A percentile compares a stretch with the other conserved stretches of the same genome.
Evolutionary conservation across 345 rosid species (phyloP).

Genomic region (Murraya koenigii): DNA sequence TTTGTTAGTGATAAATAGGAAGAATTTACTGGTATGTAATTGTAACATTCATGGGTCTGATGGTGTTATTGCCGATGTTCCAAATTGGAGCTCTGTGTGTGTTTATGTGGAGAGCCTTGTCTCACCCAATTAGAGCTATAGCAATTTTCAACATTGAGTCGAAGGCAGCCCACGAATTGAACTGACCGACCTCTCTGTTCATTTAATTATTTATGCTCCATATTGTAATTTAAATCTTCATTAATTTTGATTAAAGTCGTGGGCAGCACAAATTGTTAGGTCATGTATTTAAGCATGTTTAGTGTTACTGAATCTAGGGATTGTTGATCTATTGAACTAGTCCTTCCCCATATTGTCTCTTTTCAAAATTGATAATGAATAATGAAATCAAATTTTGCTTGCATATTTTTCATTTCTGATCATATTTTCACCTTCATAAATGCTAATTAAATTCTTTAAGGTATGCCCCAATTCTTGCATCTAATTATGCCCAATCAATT

Average conservation of each 20-base stretch:
- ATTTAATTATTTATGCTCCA: neutral
- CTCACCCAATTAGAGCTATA: neutral
- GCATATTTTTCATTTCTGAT: too few relatives aligned
- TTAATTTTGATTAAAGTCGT: neutral
- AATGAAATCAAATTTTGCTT: too few relatives aligned
- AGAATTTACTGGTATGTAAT: slow-evolving; percentile 1
- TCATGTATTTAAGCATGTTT: too few relatives aligned
- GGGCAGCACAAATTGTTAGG: too few relatives aligned
- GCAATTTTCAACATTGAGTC: neutral
- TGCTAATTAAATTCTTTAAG: too few relatives aligned
- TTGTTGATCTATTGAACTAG: too few relatives aligned
- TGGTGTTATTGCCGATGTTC: neutral
- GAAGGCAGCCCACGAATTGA: neutral
- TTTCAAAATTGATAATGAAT: too few relatives aligned
- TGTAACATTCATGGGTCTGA: neutral
- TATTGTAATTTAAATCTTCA: neutral
- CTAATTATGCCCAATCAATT: too few relatives aligned
- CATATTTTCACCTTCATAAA: too few relatives aligned
- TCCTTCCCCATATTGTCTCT: too few relatives aligned
- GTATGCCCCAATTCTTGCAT: too few relatives aligned
- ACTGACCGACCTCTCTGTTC: neutral
- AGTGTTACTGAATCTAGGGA: too few relatives aligned
- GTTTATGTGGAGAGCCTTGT: slow-evolving; percentile 7
- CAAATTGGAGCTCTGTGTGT: neutral
- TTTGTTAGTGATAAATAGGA: neutral